These are phyloP conservation scores for Sphaerulina vaccinii DNA, from an alignment of 2,329 filamentous ascomycete species.

Conservation along the genomic window DNA sequence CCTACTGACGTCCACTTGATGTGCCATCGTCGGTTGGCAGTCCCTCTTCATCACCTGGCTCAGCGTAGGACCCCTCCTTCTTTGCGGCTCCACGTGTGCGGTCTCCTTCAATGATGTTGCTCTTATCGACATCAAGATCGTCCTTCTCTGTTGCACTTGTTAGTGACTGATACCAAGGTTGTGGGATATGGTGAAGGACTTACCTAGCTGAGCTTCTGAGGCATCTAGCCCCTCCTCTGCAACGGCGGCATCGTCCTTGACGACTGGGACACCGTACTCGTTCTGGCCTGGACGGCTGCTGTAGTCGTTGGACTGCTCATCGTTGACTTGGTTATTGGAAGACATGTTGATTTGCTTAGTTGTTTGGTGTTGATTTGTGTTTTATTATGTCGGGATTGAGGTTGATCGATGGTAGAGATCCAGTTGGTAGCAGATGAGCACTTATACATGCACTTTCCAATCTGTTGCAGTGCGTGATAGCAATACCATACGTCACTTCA, in stretches of 20 bases:
- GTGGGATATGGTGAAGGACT: slow-evolving; percentile 1
- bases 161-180: not conserved
- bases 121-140: slow-evolving; percentile 49
- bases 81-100: slow-evolving; percentile 52
- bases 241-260: slow-evolving; percentile 47
- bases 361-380: not conserved
- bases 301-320: slow-evolving; percentile 47
- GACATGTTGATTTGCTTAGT: slow-evolving; percentile 17
- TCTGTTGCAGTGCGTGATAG: too few relatives aligned
- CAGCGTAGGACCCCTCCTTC: slow-evolving; percentile 45
- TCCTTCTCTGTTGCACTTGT: slow-evolving; percentile 41
- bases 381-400: not conserved
- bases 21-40: slow-evolving; percentile 32
- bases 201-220: slow-evolving; percentile 50
- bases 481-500: not conserved
- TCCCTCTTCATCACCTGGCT: slow-evolving; percentile 55
- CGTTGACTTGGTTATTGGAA: slow-evolving; percentile 34
- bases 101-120: slow-evolving; percentile 49
- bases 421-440: too few relatives aligned
- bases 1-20: slow-evolving; percentile 11
- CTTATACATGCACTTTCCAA: too few relatives aligned
- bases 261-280: slow-evolving; percentile 48
- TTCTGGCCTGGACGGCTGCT: slow-evolving; percentile 47
- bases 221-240: slow-evolving; percentile 32
- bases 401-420: not conserved